Percentiles rank a stretch among this genome's conserved stretches.
Conservation (phyloP, 2,329 filamentous ascomycete genomes). For the Leptographium galeiforme region DNA sequence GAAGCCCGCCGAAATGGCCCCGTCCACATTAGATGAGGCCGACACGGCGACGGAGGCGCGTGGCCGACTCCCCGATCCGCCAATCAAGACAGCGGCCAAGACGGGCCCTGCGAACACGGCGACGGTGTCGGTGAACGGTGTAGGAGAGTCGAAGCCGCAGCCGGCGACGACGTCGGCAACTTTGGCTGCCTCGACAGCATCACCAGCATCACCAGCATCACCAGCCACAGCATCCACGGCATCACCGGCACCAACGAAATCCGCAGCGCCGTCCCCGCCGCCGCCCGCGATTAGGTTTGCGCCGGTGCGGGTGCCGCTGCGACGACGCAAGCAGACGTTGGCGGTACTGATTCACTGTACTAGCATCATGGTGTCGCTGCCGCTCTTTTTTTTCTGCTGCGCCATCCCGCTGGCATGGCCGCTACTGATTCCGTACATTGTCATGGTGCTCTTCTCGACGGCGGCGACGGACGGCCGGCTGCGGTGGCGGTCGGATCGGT, state of each 20-base stretch:
- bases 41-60: background rate
- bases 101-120: no score
- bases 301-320: constrained; percentile 59
- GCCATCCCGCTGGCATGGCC: constrained; percentile 91
- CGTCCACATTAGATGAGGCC: background rate
- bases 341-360: constrained; percentile 64
- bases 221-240: background rate
- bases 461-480: constrained; percentile 65
- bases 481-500: constrained; percentile 57
- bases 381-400: constrained; percentile 80
- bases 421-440: constrained; percentile 57
- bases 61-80: no score
- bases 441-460: constrained; percentile 71
- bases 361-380: constrained; percentile 55
- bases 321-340: constrained; percentile 62
- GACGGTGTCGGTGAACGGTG: no score
- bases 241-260: background rate
- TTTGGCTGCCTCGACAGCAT: background rate
- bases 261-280: background rate
- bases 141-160: no score
- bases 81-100: no score
- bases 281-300: constrained; percentile 59
- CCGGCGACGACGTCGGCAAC: background rate
- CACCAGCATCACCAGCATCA: background rate
- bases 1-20: background rate